Conservation (phyloP, 179 eudicot genomes). For the Silene noctiflora region DNA sequence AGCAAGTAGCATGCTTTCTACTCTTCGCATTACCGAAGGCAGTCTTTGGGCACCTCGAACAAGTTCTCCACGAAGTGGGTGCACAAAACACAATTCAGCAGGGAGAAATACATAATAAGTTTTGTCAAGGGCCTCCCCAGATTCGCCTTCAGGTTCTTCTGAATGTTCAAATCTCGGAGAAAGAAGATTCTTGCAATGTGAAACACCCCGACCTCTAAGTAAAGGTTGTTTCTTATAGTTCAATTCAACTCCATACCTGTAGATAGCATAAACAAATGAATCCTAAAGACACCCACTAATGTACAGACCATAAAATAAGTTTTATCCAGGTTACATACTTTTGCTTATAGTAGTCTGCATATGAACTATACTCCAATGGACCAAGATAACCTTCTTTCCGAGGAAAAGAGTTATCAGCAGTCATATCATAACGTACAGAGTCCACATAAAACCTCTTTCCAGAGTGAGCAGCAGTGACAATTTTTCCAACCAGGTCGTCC, state of each 20-base stretch:
- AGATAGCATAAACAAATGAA: constrained; percentile 22
- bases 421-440: constrained; percentile 86
- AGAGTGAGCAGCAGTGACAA: constrained; percentile 98
- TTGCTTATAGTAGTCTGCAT: constrained; percentile 92
- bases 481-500: constrained; percentile 75
- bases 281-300: constrained; percentile 39
- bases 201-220: constrained; percentile 95
- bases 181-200: constrained; percentile 98
- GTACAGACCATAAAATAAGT: constrained; percentile 36
- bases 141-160: constrained; percentile 78
- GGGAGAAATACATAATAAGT: constrained; percentile 96
- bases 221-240: constrained; percentile 82
- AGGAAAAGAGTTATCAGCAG: constrained; percentile 92
- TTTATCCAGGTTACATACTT: constrained; percentile 47
- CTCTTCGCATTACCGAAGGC: constrained; percentile 96
- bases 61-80: constrained; percentile 90
- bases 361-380: constrained; percentile 91
- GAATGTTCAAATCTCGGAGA: constrained; percentile 98
- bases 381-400: constrained; percentile 99
- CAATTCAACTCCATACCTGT: constrained; percentile 95
- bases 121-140: constrained; percentile 76
- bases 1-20: constrained; percentile 96
- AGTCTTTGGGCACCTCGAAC: constrained; percentile 98
- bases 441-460: constrained; percentile 98
- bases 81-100: constrained; percentile 89